Evolutionary conservation across 1,284 basidiomycete genomes (phyloP), one percentile per base, ranked within the genome.

Genomic region (Thelephora terrestris): DNA sequence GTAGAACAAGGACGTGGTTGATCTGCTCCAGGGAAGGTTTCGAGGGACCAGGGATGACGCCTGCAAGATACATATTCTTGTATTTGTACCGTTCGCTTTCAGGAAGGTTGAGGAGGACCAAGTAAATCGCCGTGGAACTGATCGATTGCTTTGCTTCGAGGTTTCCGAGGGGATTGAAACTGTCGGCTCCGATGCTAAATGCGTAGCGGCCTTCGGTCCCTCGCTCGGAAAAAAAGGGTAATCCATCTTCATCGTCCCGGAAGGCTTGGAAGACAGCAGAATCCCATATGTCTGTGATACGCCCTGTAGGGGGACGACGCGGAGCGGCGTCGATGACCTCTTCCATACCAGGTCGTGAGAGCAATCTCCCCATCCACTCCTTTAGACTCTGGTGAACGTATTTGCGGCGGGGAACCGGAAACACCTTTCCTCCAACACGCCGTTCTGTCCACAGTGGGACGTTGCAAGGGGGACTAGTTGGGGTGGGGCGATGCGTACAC

Each of bases 31-130:
- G 46, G 24, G 54, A 53, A 2, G 70, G 68, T 48, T 69, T 62
- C 6, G 56, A 50, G 3, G 64, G 67, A 10, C 66, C 66, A 14
- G 70, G 70, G 16, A 70, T 61, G 38, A 67, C 55, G 3, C 61
- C 61, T 16, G 55, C 56, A 25, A 64, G 50, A 51, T 52, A 63
- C 14, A 65, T 51, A 50, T 67, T 65, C 48, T 61, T 57, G 5
- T 42, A 18, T 14, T 51, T 52, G 45, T 59, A 62, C 5, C 63
- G 52, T 6, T 60, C 35, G 3, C 61, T 46, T 16, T 50, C 40
- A 2, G 64, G 65, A 10, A 65, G 55, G 18, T 59, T 59, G n/a
- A 62, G 55, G 47, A 56, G 59, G 4, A 52, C 54, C 47, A 64
- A 43, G 24, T 52, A 54, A 9, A 64, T 59, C 16, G 50, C 48